Evolutionary conservation across 2,329 filamentous ascomycete genomes (phyloP), one percentile per base, ranked within the genome.

Genomic region (Diaporthe sp.): DNA sequence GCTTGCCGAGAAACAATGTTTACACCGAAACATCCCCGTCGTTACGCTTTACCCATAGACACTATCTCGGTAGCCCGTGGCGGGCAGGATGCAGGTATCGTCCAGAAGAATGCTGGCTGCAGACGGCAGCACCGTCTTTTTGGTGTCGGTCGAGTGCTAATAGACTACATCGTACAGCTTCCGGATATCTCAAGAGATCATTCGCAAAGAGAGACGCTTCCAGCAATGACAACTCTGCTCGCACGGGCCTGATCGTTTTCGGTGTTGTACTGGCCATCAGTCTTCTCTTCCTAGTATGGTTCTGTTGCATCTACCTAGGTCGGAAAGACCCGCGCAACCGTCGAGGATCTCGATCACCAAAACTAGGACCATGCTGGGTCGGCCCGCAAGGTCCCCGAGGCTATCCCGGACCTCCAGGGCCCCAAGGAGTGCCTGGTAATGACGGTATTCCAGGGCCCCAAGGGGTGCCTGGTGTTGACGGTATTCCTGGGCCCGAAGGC

Each of bases 211-310:
- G 68, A 22, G 68, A 58, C 12, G 4, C 19, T 10, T 60, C 52
- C 28, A 47, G 30, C 9, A 55, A 40, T 35, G 22, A 38, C 13
- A 25, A 71, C 22, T 50, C 68, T 13, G 68, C 68, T n/a, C 28
- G 30, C 2, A 71, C 68, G 19, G 68, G 52, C 38, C 28, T 71
- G 3, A 71, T 60, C 22, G 68, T 71, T 45, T 71, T 71, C 9
- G 68, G 68, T 19, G 52, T 71, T 25, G 54, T 71, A 10, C 9
- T 71, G 15, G 52, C 30, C 7, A 13, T 71, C 9, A 25, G 68
- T 3, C 68, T 71, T 35, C 5, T 45, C 17, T 42, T 58, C 19
- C 10, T 71, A 30, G 6, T 35, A 13, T 71, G 68, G 68, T 71
- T 45, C 9, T 25, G 38, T 58, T 71, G 68, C 38, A 10, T 45